Evolutionary conservation across 805 yeast genomes (phyloP), one percentile per base, ranked within the genome.

Genomic region (Hagleromyces aurorensis): DNA sequence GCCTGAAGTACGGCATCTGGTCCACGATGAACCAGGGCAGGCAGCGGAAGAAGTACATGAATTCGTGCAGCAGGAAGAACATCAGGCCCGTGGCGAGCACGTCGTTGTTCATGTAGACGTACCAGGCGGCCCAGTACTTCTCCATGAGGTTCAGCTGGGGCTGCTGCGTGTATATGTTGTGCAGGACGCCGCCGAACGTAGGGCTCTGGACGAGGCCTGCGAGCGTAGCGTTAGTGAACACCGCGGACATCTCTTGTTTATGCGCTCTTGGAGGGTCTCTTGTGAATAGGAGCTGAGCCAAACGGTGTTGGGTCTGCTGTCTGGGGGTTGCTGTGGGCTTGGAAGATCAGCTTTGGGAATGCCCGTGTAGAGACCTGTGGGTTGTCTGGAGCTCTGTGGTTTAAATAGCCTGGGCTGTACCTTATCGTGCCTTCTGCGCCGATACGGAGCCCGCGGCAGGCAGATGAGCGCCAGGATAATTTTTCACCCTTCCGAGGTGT

Each of bases 1-100:
- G 74, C 46, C 73, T 70, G 69, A 86, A 87, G 53, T 69, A 81
- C 16, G 93, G 87, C 34, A 84, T 72, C 45, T 69, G 63, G 55
- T 85, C 96, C 44, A 86, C 70, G 38, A 86, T 67, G 55, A 70
- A 69, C 95, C 95, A 86, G 7, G 96, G 96, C 39, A 86, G 48
- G 48, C 86, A 78, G 54, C 96, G 74, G 29, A 91, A 91, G 55
- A 87, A 86, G 62, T 86, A 86, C 71, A 81, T 72, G 24, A 78
- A 39, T 61, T 86, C 96, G 59, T 86, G 96, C 30, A 81, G 60
- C 20, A 67, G 47, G 53, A 86, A 82, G 48, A 84, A 75, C 50
- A 86, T 56, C 29, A 84, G 55, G 1, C 96, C 96, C 2, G 96
- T 86, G 29, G 96, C 94, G 37, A 86, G 67, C 19, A 78, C 66